These are phyloP conservation scores for Aspergillus tamarii DNA, from an alignment of 2,329 filamentous ascomycete genomes.

Conservation along the genomic window DNA sequence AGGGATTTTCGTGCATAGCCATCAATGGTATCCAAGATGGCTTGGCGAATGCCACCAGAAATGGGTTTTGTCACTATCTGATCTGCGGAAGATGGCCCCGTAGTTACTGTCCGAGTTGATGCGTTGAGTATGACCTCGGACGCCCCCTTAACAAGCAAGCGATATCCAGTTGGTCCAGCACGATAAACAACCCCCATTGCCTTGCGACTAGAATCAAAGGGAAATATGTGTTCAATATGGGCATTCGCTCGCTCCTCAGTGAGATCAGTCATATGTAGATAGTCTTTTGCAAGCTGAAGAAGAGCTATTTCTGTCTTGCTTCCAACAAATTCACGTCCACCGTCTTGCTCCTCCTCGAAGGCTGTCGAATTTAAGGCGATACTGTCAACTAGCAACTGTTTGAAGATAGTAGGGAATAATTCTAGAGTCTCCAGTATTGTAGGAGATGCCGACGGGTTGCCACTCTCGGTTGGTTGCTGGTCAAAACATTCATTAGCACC, in stretches of 20 bases:
- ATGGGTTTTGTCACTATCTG: constrained; percentile 12
- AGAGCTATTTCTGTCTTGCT: constrained; percentile 76
- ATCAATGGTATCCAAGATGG: constrained; percentile 21
- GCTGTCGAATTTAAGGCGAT: constrained; percentile 62
- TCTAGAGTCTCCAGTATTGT: constrained; percentile 34
- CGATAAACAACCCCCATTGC: constrained; percentile 53
- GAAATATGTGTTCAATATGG: constrained; percentile 66
- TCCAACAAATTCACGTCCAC: constrained; percentile 66
- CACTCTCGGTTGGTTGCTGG: constrained; percentile 16
- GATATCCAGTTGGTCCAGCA: constrained; percentile 40
- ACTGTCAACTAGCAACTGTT: constrained; percentile 41
- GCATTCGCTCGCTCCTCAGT: constrained; percentile 62
- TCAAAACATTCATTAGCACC: constrained; percentile 40
- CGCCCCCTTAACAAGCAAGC: constrained; percentile 49
- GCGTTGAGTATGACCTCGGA: constrained; percentile 44
- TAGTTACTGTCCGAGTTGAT: constrained; percentile 29
- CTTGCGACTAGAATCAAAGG: constrained; percentile 74
- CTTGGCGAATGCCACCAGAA: background rate
- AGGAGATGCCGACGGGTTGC: constrained; percentile 6
- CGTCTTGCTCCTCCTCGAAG: constrained; percentile 70
- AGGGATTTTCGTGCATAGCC: constrained; percentile 58
- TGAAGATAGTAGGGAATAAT: constrained; percentile 49
- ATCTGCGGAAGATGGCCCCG: background rate
- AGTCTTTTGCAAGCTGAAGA: constrained; percentile 65
- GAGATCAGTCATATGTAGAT: constrained; percentile 64